phyloP scores from a whole-genome alignment of 1,284 basidiomycete genomes.

The Stereum hirsutum region DNA sequence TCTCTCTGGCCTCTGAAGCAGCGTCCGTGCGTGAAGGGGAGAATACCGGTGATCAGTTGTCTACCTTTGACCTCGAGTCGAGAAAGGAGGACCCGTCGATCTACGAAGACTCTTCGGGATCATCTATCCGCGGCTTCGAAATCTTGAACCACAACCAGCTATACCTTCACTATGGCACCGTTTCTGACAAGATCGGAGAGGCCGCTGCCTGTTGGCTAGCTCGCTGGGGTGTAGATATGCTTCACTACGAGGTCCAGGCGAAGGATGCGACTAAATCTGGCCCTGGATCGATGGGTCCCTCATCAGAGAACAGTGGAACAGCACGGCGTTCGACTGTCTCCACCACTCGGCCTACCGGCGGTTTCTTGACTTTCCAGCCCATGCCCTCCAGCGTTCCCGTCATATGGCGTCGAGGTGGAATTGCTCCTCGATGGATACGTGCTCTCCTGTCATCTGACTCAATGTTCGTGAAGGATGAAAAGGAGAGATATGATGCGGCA shows the following conservation, averaged over 20 bases:
- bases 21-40: background rate
- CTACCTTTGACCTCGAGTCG: slow-evolving; percentile 10
- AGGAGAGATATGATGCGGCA: slow-evolving; percentile 75
- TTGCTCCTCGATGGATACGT: slow-evolving; percentile 65
- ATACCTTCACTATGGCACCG: slow-evolving; percentile 67
- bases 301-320: background rate
- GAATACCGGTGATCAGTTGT: too few relatives aligned
- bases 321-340: slow-evolving; percentile 7
- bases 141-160: slow-evolving; percentile 13
- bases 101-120: slow-evolving; percentile 14
- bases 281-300: background rate
- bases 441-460: slow-evolving; percentile 73
- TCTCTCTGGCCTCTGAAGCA: slow-evolving; percentile 12
- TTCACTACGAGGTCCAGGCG: slow-evolving; percentile 52
- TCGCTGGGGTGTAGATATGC: slow-evolving; percentile 78
- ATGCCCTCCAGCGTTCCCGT: slow-evolving; percentile 25
- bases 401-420: slow-evolving; percentile 64
- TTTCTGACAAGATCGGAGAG: slow-evolving; percentile 88
- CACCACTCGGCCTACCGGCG: slow-evolving; percentile 3
- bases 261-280: slow-evolving; percentile 2
- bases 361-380: background rate
- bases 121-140: background rate
- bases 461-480: slow-evolving; percentile 75
- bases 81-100: slow-evolving; percentile 25
- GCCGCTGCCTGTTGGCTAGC: slow-evolving; percentile 84